A percentile compares a stretch with the other conserved stretches of the same genome.
These are phyloP conservation scores for Pichia sp. DNA, from an alignment of 1,139 yeast species.

Conservation along the genomic window DNA sequence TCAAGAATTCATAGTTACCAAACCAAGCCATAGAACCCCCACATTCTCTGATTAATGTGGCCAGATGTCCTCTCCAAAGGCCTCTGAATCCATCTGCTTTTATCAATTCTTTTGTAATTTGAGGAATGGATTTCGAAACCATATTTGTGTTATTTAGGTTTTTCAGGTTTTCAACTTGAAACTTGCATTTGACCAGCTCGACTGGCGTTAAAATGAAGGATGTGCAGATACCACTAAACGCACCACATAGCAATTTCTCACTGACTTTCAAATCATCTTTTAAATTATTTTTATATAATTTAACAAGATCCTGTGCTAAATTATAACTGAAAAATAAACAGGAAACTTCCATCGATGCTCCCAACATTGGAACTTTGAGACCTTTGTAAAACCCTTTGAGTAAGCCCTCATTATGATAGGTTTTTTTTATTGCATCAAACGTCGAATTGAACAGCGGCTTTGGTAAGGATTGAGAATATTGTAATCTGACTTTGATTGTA, in stretches of 20 bases:
- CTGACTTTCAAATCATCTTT: conserved; percentile 13
- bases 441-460: conserved; percentile 43
- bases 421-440: conserved; percentile 49
- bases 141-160: conserved; percentile 10
- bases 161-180: conserved; percentile 64
- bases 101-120: conserved; percentile 37
- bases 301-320: conserved; percentile 31
- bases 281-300: conserved; percentile 13
- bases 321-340: conserved; percentile 59
- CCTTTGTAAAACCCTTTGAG: conserved; percentile 55
- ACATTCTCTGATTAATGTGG: conserved; percentile 78
- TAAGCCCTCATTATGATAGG: conserved; percentile 61
- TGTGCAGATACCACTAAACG: conserved; percentile 73
- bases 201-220: conserved; percentile 84
- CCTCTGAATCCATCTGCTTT: conserved; percentile 49
- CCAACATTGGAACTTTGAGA: conserved; percentile 69
- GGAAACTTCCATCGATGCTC: conserved; percentile 84
- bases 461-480: conserved; percentile 49
- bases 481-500: conserved; percentile 83
- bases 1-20: conserved; percentile 68
- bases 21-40: conserved; percentile 95
- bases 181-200: conserved; percentile 77
- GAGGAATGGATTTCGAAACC: conserved; percentile 11
- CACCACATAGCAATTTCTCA: conserved; percentile 52
- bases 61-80: conserved; percentile 78